A percentile compares a stretch with the other conserved stretches of the same genome.
Evolutionary conservation across 352 stramenopile genomes (phyloP).

Genomic region (Phytopythium vexans): DNA sequence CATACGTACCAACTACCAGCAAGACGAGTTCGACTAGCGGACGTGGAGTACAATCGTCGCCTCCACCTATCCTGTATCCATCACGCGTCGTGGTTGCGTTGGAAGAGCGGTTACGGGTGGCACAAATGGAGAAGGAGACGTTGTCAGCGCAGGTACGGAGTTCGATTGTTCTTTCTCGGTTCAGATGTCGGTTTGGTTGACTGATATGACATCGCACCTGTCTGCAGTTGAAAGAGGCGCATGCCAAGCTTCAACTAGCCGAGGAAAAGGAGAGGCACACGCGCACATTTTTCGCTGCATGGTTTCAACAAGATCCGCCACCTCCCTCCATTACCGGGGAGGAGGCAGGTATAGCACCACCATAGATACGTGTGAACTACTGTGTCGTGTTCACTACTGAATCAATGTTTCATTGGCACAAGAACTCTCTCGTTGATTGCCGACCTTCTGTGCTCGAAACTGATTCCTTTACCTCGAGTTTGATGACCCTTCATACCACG

Average conservation of each 20-base stretch:
- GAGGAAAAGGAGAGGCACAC: slow-evolving; percentile 39
- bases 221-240: slow-evolving; percentile 27
- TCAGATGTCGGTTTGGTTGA: background rate
- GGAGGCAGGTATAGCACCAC: too few relatives aligned
- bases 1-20: background rate
- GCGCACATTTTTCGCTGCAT: slow-evolving; percentile 41
- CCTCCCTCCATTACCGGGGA: background rate
- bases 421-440: too few relatives aligned
- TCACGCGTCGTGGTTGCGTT: slow-evolving; percentile 39
- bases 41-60: slow-evolving; percentile 21
- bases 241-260: slow-evolving; percentile 25
- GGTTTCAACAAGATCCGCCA: slow-evolving; percentile 20
- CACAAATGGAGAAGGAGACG: slow-evolving; percentile 32
- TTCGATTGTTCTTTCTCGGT: slow-evolving; percentile 6
- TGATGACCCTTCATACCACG: too few relatives aligned
- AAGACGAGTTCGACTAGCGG: background rate
- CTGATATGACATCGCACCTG: background rate
- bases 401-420: too few relatives aligned
- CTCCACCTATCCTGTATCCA: slow-evolving; percentile 29
- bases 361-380: too few relatives aligned
- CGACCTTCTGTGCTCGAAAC: too few relatives aligned
- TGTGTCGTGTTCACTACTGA: too few relatives aligned
- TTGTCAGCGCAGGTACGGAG: slow-evolving; percentile 33
- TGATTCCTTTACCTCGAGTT: too few relatives aligned
- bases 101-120: slow-evolving; percentile 33